These are phyloP conservation scores for Violaceomyces palustris DNA, from an alignment of 1,284 basidiomycete genomes.

Conservation along the genomic window DNA sequence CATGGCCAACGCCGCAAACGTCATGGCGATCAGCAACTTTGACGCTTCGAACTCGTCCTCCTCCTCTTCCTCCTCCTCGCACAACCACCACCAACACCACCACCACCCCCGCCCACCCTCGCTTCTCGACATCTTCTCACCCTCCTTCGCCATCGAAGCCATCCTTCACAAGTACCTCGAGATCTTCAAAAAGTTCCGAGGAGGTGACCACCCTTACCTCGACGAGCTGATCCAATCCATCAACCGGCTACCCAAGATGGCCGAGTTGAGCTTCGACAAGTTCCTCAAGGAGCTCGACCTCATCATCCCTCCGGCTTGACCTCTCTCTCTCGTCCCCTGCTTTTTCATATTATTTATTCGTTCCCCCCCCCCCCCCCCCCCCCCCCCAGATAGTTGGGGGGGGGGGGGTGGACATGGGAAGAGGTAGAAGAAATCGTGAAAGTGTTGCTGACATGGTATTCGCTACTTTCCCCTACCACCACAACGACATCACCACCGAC, in stretches of 20 bases:
- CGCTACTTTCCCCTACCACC: no score
- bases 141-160: constrained; percentile 25
- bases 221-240: constrained; percentile 27
- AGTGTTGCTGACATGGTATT: no score
- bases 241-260: constrained; percentile 33
- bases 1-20: background rate
- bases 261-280: constrained; percentile 19
- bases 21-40: background rate
- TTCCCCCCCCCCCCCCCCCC: no score
- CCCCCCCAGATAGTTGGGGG: no score
- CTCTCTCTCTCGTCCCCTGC: no score
- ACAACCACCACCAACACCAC: no score
- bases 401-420: no score
- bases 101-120: background rate
- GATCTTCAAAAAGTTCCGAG: constrained; percentile 31
- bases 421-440: no score
- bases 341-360: no score
- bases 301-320: no score
- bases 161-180: constrained; percentile 38
- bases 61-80: no score
- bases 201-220: constrained; percentile 35
- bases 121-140: constrained; percentile 5
- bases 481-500: no score
- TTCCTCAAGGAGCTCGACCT: constrained; percentile 22
- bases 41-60: background rate